These are phyloP conservation scores for Silene conica DNA, from an alignment of 148 eudicot genomes.

Conservation along the genomic window DNA sequence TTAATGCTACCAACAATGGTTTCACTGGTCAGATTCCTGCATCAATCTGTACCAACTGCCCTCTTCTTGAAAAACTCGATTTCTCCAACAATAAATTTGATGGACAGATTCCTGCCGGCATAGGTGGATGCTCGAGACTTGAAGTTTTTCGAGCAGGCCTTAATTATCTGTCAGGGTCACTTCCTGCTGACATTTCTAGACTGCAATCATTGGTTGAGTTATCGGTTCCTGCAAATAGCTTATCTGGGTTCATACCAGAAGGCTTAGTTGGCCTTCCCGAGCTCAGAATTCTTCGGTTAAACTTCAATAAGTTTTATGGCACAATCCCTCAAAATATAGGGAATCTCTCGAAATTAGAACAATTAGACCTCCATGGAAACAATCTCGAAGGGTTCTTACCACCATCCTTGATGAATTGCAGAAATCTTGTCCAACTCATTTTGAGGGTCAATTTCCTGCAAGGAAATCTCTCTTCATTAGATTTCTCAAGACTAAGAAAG, in stretches of 20 bases:
- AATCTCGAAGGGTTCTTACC: slow-evolving; percentile 62
- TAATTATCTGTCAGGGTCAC: slow-evolving; percentile 43
- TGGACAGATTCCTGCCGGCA: slow-evolving; percentile 40
- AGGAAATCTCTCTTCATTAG: slow-evolving; percentile 57
- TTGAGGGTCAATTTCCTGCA: slow-evolving; percentile 53
- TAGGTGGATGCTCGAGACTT: slow-evolving; percentile 50
- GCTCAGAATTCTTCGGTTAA: slow-evolving; percentile 41
- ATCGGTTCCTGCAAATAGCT: slow-evolving; percentile 51
- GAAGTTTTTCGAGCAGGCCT: slow-evolving; percentile 50
- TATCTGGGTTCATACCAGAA: slow-evolving; percentile 40
- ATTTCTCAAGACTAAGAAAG: slow-evolving; percentile 51
- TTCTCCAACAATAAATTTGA: slow-evolving; percentile 49
- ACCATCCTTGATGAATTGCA: slow-evolving; percentile 61
- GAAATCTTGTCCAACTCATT: slow-evolving; percentile 42
- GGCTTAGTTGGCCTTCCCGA: slow-evolving; percentile 37
- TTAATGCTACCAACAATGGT: slow-evolving; percentile 56
- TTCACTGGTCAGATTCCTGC: slow-evolving; percentile 55
- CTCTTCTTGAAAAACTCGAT: slow-evolving; percentile 47
- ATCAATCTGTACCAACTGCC: slow-evolving; percentile 40
- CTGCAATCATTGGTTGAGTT: slow-evolving; percentile 39
- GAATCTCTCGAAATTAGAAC: slow-evolving; percentile 46
- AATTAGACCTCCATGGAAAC: slow-evolving; percentile 57
- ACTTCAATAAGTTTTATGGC: slow-evolving; percentile 46
- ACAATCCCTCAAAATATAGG: slow-evolving; percentile 52
- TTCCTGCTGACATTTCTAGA: slow-evolving; percentile 47